Percentiles rank a stretch among this genome's conserved stretches.
Evolutionary conservation across 441 rosid species (phyloP).

Genomic region (Adansonia rubrostipa): DNA sequence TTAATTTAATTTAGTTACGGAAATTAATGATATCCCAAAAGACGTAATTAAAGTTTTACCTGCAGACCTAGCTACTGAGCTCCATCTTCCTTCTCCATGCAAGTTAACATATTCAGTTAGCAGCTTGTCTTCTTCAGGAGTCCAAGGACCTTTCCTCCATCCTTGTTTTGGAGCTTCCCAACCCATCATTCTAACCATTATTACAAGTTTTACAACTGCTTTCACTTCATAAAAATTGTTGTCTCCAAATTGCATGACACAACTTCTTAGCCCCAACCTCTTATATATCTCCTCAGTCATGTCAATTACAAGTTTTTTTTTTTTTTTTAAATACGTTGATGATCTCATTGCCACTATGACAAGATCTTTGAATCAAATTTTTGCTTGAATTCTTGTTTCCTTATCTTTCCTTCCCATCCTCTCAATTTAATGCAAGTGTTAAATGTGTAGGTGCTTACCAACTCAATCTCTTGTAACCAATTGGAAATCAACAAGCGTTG

Average conservation of each 20-base stretch:
- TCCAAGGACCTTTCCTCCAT: conserved; percentile 90
- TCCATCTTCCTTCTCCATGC: conserved; percentile 84
- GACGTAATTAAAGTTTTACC: conserved; percentile 39
- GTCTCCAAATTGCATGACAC: conserved; percentile 43
- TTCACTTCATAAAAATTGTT: conserved; percentile 16
- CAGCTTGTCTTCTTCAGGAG: conserved; percentile 70
- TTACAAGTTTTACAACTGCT: neutral
- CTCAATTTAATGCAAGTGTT: conserved; percentile 44
- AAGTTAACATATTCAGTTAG: conserved; percentile 53
- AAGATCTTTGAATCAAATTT: conserved; percentile 35
- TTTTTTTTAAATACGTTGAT: conserved; percentile 13
- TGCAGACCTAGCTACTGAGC: conserved; percentile 58
- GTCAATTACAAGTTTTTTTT: conserved; percentile 27
- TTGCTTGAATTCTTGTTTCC: conserved; percentile 13
- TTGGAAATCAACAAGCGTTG: conserved; percentile 31
- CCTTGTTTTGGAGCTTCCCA: conserved; percentile 57
- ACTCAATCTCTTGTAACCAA: conserved; percentile 31
- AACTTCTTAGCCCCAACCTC: conserved; percentile 18
- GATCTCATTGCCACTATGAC: conserved; percentile 26
- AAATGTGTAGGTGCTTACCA: conserved; percentile 31
- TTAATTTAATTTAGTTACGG: neutral
- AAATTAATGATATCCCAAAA: neutral
- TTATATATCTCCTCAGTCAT: conserved; percentile 26
- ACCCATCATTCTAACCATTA: conserved; percentile 37
- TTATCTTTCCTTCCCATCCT: conserved; percentile 21